Evolutionary conservation across 164 flowering plant species (phyloP).

Genomic region (Buxus sempervirens): DNA sequence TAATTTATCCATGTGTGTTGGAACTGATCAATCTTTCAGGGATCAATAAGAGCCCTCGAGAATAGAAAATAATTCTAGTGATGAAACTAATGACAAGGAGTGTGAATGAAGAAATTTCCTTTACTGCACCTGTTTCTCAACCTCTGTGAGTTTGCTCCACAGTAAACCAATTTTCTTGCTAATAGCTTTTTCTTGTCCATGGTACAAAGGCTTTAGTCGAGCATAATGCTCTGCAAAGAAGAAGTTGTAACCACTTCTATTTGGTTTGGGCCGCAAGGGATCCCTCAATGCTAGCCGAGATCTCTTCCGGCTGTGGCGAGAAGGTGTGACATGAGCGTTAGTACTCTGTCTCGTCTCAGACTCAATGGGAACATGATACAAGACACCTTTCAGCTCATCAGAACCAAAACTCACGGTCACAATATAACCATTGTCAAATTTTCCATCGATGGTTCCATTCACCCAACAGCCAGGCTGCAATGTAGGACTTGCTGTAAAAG

Average conservation of each 20-base stretch:
- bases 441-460: constrained; percentile 68
- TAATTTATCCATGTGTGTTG: not conserved
- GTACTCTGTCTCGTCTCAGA: constrained; percentile 23
- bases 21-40: not conserved
- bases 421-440: constrained; percentile 75
- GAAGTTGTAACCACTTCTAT: constrained; percentile 62
- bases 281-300: constrained; percentile 38
- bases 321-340: constrained; percentile 19
- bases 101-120: not conserved
- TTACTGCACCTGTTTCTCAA: constrained; percentile 54
- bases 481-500: constrained; percentile 31
- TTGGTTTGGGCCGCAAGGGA: constrained; percentile 53
- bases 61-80: not conserved
- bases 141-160: constrained; percentile 59
- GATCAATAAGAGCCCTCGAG: not conserved
- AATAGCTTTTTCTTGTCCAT: constrained; percentile 51
- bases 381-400: constrained; percentile 63
- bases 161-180: constrained; percentile 49
- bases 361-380: constrained; percentile 57
- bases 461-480: constrained; percentile 44
- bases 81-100: not conserved
- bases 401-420: constrained; percentile 57
- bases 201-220: constrained; percentile 38
- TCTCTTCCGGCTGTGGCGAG: constrained; percentile 39
- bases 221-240: constrained; percentile 66